Conservation (phyloP, 192 early-diverging fungal species). For the Podila horticola region DNA sequence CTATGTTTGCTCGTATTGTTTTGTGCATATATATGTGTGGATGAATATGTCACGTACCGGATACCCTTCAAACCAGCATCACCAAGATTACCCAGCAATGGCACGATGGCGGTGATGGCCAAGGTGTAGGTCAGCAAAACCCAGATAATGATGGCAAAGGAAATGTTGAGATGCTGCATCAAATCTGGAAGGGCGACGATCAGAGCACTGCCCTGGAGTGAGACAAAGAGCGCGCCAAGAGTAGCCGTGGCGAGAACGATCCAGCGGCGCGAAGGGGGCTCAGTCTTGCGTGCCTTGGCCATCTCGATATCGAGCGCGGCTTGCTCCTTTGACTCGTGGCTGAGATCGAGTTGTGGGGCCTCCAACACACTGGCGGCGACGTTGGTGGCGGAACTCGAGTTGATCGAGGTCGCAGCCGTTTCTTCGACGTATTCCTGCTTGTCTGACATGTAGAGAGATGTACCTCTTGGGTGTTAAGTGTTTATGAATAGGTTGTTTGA, state of each 20-base stretch:
- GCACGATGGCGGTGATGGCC: slow-evolving; percentile 44
- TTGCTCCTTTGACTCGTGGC: slow-evolving; percentile 38
- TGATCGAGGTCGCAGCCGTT: background rate
- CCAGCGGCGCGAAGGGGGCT: slow-evolving; percentile 47
- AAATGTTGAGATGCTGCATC: slow-evolving; percentile 46
- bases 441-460: slow-evolving; percentile 7
- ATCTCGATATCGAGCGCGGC: slow-evolving; percentile 43
- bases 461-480: background rate
- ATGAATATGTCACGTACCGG: slow-evolving; percentile 33
- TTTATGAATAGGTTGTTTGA: background rate
- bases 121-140: slow-evolving; percentile 44
- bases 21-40: too few species aligned
- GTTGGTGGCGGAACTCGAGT: slow-evolving; percentile 19
- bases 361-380: slow-evolving; percentile 28
- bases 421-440: slow-evolving; percentile 33
- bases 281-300: slow-evolving; percentile 42
- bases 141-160: slow-evolving; percentile 49
- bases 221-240: slow-evolving; percentile 46
- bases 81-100: slow-evolving; percentile 35
- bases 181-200: slow-evolving; percentile 52
- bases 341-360: slow-evolving; percentile 19
- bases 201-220: slow-evolving; percentile 45
- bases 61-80: slow-evolving; percentile 78
- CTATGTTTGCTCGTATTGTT: background rate
- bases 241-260: slow-evolving; percentile 51